A percentile compares a stretch with the other conserved stretches of the same genome.
phyloP scores from a whole-genome alignment of 768 basidiomycete species.

The Tulasnella sp. region DNA sequence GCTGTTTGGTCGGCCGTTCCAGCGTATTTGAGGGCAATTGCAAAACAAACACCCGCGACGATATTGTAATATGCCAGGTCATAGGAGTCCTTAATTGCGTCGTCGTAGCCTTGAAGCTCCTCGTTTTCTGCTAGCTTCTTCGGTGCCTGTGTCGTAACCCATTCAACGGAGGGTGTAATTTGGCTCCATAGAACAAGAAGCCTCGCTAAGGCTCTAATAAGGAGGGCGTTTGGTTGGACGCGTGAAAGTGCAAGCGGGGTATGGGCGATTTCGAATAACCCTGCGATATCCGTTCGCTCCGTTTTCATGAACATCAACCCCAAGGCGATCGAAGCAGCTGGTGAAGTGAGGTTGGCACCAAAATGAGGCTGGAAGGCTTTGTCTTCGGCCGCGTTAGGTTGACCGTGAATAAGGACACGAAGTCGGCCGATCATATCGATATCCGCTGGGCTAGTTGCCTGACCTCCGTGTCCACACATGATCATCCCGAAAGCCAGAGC shows the following conservation, averaged over 20 bases:
- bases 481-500: constrained; percentile 93
- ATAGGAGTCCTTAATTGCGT: constrained; percentile 52
- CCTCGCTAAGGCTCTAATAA: constrained; percentile 69
- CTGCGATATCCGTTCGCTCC: constrained; percentile 74
- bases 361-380: constrained; percentile 42
- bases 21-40: constrained; percentile 84
- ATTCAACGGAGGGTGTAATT: constrained; percentile 62
- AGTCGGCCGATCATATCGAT: constrained; percentile 58
- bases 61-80: constrained; percentile 91
- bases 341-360: constrained; percentile 85
- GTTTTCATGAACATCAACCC: constrained; percentile 91
- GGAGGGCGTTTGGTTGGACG: constrained; percentile 79
- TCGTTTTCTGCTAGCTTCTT: constrained; percentile 35
- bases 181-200: constrained; percentile 81
- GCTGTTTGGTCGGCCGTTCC: constrained; percentile 90
- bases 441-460: constrained; percentile 65
- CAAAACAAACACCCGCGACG: constrained; percentile 84
- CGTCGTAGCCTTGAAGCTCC: constrained; percentile 26
- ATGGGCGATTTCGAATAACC: constrained; percentile 74
- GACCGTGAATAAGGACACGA: constrained; percentile 68
- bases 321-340: constrained; percentile 82
- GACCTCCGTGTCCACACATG: constrained; percentile 78
- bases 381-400: constrained; percentile 36
- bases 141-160: constrained; percentile 68
- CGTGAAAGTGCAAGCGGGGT: constrained; percentile 71